These are phyloP conservation scores for Scheffersomyces segobiensis DNA, from an alignment of 1,139 yeast genomes.

Conservation along the genomic window DNA sequence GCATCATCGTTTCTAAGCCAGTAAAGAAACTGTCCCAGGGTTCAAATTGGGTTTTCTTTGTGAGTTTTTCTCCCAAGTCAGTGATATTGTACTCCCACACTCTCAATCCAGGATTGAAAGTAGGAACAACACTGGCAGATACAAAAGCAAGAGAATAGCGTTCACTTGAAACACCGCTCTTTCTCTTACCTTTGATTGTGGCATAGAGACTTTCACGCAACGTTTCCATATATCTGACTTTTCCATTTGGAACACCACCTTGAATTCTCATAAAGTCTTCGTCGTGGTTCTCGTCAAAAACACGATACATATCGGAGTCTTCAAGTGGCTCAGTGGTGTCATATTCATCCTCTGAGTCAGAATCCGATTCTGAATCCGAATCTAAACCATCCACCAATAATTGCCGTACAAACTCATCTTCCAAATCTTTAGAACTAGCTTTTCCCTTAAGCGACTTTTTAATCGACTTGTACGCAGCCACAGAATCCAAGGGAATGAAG, in stretches of 20 bases:
- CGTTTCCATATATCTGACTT: constrained; percentile 59
- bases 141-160: constrained; percentile 72
- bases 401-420: constrained; percentile 7
- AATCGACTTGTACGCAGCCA: constrained; percentile 61
- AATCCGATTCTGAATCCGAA: constrained; percentile 8
- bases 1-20: constrained; percentile 39
- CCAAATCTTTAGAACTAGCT: constrained; percentile 3
- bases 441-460: constrained; percentile 8
- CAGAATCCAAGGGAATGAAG: constrained; percentile 73
- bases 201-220: constrained; percentile 56
- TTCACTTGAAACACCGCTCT: constrained; percentile 50
- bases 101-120: constrained; percentile 78
- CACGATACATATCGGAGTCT: constrained; percentile 5
- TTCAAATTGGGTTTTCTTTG: constrained; percentile 19
- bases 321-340: constrained; percentile 6
- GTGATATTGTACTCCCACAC: constrained; percentile 85
- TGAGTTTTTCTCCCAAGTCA: constrained; percentile 19
- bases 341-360: constrained; percentile 10
- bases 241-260: constrained; percentile 69
- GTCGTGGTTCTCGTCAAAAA: constrained; percentile 7
- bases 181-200: constrained; percentile 40
- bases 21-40: constrained; percentile 61
- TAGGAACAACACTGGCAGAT: constrained; percentile 78
- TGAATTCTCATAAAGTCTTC: constrained; percentile 25
- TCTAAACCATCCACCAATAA: constrained; percentile 11